These are phyloP conservation scores for Huntiella omanensis DNA, from an alignment of 2,329 filamentous ascomycete species.

Conservation along the genomic window DNA sequence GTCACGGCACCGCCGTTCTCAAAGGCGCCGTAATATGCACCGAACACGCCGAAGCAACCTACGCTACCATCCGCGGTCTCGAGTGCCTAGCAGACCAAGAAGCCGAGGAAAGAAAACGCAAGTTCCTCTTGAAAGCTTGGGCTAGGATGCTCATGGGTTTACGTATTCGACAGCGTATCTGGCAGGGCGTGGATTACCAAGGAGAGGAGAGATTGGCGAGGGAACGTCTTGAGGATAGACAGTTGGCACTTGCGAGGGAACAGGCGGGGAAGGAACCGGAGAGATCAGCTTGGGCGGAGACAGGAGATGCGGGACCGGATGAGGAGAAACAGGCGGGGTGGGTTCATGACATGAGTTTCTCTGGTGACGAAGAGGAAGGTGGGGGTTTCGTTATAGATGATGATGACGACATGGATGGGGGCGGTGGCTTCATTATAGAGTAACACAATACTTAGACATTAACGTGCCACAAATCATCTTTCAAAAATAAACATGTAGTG, in stretches of 20 bases:
- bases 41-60: constrained; percentile 53
- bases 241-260: not conserved
- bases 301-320: not conserved
- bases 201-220: constrained; percentile 2
- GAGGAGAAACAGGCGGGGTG: not conserved
- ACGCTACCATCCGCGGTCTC: constrained; percentile 48
- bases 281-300: constrained; percentile 2
- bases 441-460: too few relatives aligned
- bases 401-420: not conserved
- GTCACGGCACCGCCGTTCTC: constrained; percentile 68
- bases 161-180: constrained; percentile 53
- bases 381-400: constrained; percentile 5
- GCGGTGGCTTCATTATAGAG: not conserved
- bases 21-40: constrained; percentile 58
- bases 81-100: constrained; percentile 44
- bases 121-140: constrained; percentile 50
- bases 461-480: too few relatives aligned
- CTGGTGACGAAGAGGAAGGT: constrained; percentile 3
- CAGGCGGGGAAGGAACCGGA: not conserved
- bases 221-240: not conserved
- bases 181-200: constrained; percentile 12
- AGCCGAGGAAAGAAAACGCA: constrained; percentile 50
- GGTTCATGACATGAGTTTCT: not conserved
- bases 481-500: not conserved
- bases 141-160: constrained; percentile 56